phyloP scores from a whole-genome alignment of 2,329 filamentous ascomycete genomes.

The Tolypocladium endophyticum region DNA sequence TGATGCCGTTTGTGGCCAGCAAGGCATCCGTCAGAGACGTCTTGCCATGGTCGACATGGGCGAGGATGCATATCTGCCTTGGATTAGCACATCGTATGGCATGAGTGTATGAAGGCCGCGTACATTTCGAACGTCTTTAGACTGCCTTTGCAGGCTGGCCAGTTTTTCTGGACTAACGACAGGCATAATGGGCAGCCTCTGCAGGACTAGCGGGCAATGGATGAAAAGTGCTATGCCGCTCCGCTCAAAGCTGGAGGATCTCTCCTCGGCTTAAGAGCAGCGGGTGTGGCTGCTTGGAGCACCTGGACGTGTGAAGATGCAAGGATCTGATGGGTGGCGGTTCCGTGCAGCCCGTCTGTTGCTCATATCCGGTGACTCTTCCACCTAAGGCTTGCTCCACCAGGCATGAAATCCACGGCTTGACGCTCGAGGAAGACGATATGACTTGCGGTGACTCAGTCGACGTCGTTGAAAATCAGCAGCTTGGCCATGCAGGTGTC shows the following conservation, averaged over 20 bases:
- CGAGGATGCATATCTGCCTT: conserved; percentile 77
- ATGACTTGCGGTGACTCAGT: neutral
- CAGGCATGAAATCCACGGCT: no score
- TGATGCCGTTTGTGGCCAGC: conserved; percentile 97
- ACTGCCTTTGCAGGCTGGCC: conserved; percentile 76
- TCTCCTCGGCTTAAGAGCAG: neutral
- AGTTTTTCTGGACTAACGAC: conserved; percentile 86
- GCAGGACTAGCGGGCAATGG: neutral
- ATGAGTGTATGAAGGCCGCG: conserved; percentile 15
- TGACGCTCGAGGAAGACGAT: neutral
- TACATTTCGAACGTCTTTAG: conserved; percentile 88
- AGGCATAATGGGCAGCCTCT: conserved; percentile 54
- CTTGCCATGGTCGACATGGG: conserved; percentile 97
- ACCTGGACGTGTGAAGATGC: neutral
- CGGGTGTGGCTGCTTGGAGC: neutral
- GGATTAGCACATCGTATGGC: neutral
- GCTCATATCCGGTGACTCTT: conserved; percentile 3
- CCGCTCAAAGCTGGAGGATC: neutral
- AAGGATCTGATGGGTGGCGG: neutral
- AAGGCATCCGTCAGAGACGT: conserved; percentile 93
- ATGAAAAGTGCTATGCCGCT: neutral
- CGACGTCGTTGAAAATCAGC: neutral
- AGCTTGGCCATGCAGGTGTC: neutral
- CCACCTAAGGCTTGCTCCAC: neutral
- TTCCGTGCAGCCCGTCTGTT: conserved; percentile 4